Evolutionary conservation across 768 basidiomycete species (phyloP).

Genomic region (Boletus rubroflammeus): DNA sequence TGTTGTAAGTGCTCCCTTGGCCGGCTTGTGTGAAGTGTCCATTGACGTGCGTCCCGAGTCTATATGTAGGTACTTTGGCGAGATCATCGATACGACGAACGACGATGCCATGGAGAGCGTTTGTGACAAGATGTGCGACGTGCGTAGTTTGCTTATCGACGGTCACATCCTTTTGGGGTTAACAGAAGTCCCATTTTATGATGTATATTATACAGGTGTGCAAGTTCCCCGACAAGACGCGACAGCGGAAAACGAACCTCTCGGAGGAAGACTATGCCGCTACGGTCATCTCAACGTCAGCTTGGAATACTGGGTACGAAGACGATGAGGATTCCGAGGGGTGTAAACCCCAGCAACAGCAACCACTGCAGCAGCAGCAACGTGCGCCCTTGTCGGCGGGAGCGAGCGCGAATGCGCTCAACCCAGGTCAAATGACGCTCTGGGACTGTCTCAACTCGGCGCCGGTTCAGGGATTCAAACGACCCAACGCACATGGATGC

Average conservation of each 20-base stretch:
- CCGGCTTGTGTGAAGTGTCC: neutral
- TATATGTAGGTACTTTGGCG: conserved; percentile 81
- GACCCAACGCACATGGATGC: conserved; percentile 14
- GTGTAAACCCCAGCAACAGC: neutral
- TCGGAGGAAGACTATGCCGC: conserved; percentile 38
- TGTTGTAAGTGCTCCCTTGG: conserved; percentile 44
- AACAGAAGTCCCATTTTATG: neutral
- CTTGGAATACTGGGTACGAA: conserved; percentile 27
- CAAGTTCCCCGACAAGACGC: conserved; percentile 70
- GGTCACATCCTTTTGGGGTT: neutral
- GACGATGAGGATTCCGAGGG: conserved; percentile 22
- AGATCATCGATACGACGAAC: conserved; percentile 51
- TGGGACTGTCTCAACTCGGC: conserved; percentile 17
- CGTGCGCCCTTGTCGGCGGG: neutral
- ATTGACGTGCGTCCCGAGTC: conserved; percentile 36
- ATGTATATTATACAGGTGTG: conserved; percentile 52
- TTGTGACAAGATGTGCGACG: conserved; percentile 82
- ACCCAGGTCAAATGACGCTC: conserved; percentile 21
- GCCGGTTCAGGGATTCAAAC: conserved; percentile 23
- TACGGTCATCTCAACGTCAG: conserved; percentile 14
- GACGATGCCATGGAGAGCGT: conserved; percentile 43
- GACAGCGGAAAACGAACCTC: conserved; percentile 45
- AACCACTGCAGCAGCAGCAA: neutral
- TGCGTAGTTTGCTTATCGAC: conserved; percentile 33
- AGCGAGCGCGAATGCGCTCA: neutral